These are phyloP conservation scores for Vickermania spadyakhi DNA, from an alignment of 208 protist species.

Conservation along the genomic window DNA sequence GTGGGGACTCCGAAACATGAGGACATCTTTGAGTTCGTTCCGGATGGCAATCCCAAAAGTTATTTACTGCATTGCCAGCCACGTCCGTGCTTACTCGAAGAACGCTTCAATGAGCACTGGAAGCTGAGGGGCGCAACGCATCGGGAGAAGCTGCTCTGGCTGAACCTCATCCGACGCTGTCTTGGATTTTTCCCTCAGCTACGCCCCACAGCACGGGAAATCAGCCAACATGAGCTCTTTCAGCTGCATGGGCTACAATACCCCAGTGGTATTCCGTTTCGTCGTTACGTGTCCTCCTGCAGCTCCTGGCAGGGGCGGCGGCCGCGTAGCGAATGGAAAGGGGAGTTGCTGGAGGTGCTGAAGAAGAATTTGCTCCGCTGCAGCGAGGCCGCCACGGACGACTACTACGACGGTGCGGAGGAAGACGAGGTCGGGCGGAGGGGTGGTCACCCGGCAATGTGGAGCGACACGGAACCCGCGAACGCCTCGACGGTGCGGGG, in stretches of 20 bases:
- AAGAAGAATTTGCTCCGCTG: neutral
- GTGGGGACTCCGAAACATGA: conserved; percentile 55
- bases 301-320: conserved; percentile 2
- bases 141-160: conserved; percentile 49
- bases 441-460: too few relatives aligned
- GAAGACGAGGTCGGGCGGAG: neutral
- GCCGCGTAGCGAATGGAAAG: neutral
- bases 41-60: conserved; percentile 57
- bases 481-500: too few relatives aligned
- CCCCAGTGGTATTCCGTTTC: conserved; percentile 44
- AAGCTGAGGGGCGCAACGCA: conserved; percentile 17
- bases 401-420: neutral
- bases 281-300: conserved; percentile 33
- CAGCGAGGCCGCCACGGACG: neutral
- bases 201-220: conserved; percentile 59
- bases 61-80: conserved; percentile 57
- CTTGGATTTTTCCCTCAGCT: conserved; percentile 74
- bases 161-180: conserved; percentile 66
- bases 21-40: conserved; percentile 68
- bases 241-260: conserved; percentile 52
- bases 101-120: conserved; percentile 49
- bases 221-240: conserved; percentile 67
- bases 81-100: conserved; percentile 41
- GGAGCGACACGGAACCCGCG: too few relatives aligned
- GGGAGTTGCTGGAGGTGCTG: neutral